Evolutionary conservation across 192 early-diverging fungal species (phyloP), one percentile per base, ranked within the genome.

Genomic region (Gryganskiella cystojenkinii): DNA sequence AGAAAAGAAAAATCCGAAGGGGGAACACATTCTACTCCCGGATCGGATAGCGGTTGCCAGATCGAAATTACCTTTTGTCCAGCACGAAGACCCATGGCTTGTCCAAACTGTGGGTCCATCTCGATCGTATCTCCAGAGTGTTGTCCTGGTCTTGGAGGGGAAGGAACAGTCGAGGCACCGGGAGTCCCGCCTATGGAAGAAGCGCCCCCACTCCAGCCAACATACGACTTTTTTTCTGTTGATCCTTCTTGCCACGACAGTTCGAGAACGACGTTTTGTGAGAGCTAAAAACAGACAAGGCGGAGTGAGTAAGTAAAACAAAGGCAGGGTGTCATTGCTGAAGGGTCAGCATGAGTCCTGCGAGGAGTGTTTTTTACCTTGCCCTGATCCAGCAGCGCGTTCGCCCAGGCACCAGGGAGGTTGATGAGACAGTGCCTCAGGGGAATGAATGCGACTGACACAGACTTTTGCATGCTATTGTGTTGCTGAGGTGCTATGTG

Each of bases 351-450:
- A 19, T n/a, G 43, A 14, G n/a, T n/a, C n/a, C n/a, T n/a, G n/a
- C n/a, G n/a, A n/a, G n/a, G n/a, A n/a, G n/a, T n/a, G n/a, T n/a
- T n/a, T n/a, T n/a, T n/a, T 84, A 92, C 91, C 83, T 90, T 90
- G 83, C 83, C 84, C 54, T 87, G 85, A 14, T 91, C 88, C 57
- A 89, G 84, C 34, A 95, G 80, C 6, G 92, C 91, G 44, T 88
- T 80, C 17, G 83, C 84, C 94, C 94, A 96, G 19, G 85, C 82
- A 10, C 82, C 57, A 3, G 94, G 94, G 31, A 96, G 65, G 70
- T 92, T 93, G 51, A 93, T 90, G 51, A 92, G 84, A 75, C 92
- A 91, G 10, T 90, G 85, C 7, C 83, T 69, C 47, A 94, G 64
- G 28, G 91, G 88, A 8, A 82, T 76, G 53, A 91, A 91, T 22